Evolutionary conservation across 208 protist genomes (phyloP).

Genomic region (Leptomonas pyrrhocoris): DNA sequence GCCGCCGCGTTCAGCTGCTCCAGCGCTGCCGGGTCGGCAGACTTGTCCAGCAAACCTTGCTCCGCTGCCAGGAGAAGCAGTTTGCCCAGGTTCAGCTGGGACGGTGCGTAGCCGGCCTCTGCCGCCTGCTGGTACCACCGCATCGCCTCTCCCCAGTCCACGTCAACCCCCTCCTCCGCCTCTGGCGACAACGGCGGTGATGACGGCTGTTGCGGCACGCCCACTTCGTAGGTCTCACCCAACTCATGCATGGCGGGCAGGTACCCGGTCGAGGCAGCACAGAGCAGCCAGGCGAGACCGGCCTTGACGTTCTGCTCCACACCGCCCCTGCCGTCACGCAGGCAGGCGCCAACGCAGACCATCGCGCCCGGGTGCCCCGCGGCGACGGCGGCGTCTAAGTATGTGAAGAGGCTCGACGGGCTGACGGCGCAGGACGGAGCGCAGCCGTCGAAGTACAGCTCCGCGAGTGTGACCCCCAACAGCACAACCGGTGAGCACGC

Average conservation of each 20-base stretch:
- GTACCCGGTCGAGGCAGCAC: constrained; percentile 63
- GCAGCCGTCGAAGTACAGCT: constrained; percentile 30
- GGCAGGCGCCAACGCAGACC: constrained; percentile 60
- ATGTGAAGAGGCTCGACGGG: constrained; percentile 15
- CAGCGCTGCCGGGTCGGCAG: constrained; percentile 14
- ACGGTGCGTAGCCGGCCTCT: constrained; percentile 49
- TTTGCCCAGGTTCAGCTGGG: constrained; percentile 84
- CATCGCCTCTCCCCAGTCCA: constrained; percentile 83
- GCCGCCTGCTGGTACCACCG: constrained; percentile 69
- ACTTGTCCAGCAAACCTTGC: constrained; percentile 17
- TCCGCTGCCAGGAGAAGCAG: constrained; percentile 58
- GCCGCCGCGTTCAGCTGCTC: constrained; percentile 37
- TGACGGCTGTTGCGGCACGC: constrained; percentile 7
- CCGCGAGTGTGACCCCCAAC: constrained; percentile 45
- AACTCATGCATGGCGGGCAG: constrained; percentile 85
- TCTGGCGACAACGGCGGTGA: constrained; percentile 4
- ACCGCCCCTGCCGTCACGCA: constrained; percentile 59
- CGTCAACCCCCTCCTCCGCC: not conserved
- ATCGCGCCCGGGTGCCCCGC: constrained; percentile 69
- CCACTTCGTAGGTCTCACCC: constrained; percentile 69
- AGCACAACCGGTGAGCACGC: constrained; percentile 27
- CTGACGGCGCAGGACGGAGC: not conserved
- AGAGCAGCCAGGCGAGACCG: constrained; percentile 65
- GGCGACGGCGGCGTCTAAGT: constrained; percentile 54
- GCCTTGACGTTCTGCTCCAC: constrained; percentile 47